Base-by-base conservation (phyloP, 257 asterid species). In the Primulina tabacum region DNA sequence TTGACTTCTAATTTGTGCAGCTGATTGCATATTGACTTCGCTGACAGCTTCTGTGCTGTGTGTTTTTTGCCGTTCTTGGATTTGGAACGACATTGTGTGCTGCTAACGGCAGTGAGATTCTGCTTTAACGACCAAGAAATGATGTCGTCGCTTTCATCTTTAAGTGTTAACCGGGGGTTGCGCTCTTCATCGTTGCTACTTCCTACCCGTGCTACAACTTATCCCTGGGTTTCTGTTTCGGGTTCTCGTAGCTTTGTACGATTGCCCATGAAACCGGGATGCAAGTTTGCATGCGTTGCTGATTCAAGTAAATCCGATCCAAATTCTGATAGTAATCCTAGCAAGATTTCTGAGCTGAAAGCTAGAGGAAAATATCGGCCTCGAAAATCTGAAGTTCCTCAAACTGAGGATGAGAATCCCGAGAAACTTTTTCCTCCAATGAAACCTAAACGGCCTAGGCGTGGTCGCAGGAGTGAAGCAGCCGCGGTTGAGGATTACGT, bases 401-500 rank as follows among this genome's bases (percentile, higher is more conserved):
- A 67, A 40, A 80, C 26, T 12, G 79, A 70, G 66, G 82, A 64
- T 58, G 79, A 82, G 38, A 82, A 75, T 64, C 26, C 82, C 4
- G 78, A 75, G 62, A 64, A 59, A 24, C 60, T 62, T 10, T 84
- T 85, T 68, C 88, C 96, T 16, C 64, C 80, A 56, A 79, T 85
- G 64, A 80, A 83, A 71, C 96, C 97, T 29, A 90, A 79, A 74
- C 89, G 81, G 80, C 88, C 89, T 2, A 92, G 86, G 83, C 92
- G 96, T 43, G 97, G 97, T 20, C 94, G 96, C 6, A 83, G 79
- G 82, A 84, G 95, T 56, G 98, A 92, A 79, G 90, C 95, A 68
- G 89, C 95, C 71, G 97, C 97, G 6, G 98, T 92, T 32, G 98
- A 90, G 85, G 98, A 92, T 79, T 87, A 76, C 6, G 85, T 88